Evolutionary conservation across 257 asterid genomes (phyloP).

Genomic region (Phtheirospermum japonicum): DNA sequence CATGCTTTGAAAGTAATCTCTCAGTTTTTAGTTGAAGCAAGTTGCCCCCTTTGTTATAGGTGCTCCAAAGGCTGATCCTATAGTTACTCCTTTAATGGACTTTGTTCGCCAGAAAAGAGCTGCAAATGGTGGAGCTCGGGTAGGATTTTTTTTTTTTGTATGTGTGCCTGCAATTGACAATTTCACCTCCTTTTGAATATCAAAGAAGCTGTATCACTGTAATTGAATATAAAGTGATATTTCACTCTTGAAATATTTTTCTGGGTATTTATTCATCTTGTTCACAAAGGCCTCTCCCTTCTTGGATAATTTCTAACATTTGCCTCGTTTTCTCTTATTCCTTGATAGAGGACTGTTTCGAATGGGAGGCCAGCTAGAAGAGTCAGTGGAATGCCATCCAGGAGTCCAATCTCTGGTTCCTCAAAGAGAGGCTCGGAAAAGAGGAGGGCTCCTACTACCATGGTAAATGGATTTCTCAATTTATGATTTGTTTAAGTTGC

Average conservation of each 20-base stretch:
- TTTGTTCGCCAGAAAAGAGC: constrained; percentile 95
- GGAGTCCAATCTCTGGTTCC: constrained; percentile 52
- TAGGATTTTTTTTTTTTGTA: constrained; percentile 42
- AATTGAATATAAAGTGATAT: neutral
- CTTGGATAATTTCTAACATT: constrained; percentile 5
- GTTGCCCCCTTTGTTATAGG: constrained; percentile 47
- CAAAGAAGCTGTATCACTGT: constrained; percentile 13
- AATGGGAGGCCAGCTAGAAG: constrained; percentile 67
- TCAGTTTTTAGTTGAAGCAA: constrained; percentile 24
- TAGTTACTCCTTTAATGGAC: constrained; percentile 93
- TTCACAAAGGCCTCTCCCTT: constrained; percentile 2
- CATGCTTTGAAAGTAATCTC: constrained; percentile 12
- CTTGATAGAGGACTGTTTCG: constrained; percentile 52
- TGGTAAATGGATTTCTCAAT: constrained; percentile 41
- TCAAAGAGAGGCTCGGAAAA: constrained; percentile 65
- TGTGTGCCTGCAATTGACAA: constrained; percentile 42
- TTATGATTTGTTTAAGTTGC: constrained; percentile 14
- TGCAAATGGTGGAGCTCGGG: constrained; percentile 87
- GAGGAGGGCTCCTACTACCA: constrained; percentile 48
- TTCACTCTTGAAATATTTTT: constrained; percentile 3
- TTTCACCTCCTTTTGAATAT: constrained; percentile 18
- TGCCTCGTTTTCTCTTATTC: constrained; percentile 24
- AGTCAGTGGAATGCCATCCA: constrained; percentile 47
- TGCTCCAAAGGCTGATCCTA: constrained; percentile 68
- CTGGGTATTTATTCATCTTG: constrained; percentile 5